Base-by-base conservation (phyloP, 371 early-diverging fungal genomes). In the Mortierella sp. region DNA sequence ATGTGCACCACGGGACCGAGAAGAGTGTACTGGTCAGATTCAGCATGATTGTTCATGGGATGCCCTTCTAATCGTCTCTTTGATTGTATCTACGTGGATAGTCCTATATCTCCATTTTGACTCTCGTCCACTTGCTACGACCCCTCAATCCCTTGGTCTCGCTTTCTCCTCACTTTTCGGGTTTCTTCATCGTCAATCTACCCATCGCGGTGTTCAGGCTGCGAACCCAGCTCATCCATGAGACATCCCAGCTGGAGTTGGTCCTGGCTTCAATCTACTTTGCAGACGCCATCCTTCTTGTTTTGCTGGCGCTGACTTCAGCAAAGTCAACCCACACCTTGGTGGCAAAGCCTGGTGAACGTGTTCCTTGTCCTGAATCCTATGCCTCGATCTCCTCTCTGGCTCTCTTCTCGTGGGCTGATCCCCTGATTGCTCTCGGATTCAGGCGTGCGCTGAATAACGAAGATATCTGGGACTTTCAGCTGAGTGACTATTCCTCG, bases 381-480 rank as follows among this genome's bases (percentile, higher is more conserved):
- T 85, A 80, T 24, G 90, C 93, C 14, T 89, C 90, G 4, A 65
- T 87, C 1, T 64, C 89, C 18, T 88, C 91, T 19, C 80, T 83
- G 6, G 64, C 90, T 41, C 85, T 88, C n/a, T 93, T 93, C 64
- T 82, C 83, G 6, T 95, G 95, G 95, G 84, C 91, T 68, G 91
- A 91, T 58, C 83, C 90, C 0, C 78, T 96, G 58, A 82, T 94
- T 45, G 66, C 76, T 43, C 80, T 83, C 8, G 92, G 91, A 21
- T 86, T 84, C 69, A 82, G 68, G 48, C 81, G 81, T 1, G 81
- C 84, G 1, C 79, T 93, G 18, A 86, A 82, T 54, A 76, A 82
- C 2, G 83, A 78, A 4, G 89, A 93, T 45, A 63, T 96, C 18
- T 94, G 93, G 90, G 87, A 89, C 14, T 80, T 95, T 47, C 67